Evolutionary conservation across 306 rosid genomes (phyloP).

Genomic region (Sophora flavescens): DNA sequence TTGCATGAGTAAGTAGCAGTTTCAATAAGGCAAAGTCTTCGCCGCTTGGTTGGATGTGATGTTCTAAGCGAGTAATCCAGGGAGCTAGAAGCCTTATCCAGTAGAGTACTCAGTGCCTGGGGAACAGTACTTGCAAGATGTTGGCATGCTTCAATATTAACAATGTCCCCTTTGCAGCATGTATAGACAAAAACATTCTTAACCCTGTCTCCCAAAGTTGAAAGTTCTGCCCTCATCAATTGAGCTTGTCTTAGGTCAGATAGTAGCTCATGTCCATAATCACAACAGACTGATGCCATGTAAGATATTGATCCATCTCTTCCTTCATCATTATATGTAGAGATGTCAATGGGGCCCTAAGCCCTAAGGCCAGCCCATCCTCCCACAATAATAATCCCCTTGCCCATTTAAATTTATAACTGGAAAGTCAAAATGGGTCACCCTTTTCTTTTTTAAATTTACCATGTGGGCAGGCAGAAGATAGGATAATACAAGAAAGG

Average conservation of each 20-base stretch:
- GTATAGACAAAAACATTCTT: constrained; percentile 63
- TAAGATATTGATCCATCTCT: constrained; percentile 56
- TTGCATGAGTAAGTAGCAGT: constrained; percentile 46
- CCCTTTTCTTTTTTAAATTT: too few relatives aligned
- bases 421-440: too few relatives aligned
- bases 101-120: constrained; percentile 61
- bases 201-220: constrained; percentile 80
- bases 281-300: constrained; percentile 77
- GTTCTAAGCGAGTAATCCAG: constrained; percentile 74
- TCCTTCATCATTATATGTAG: constrained; percentile 47
- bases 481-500: too few relatives aligned
- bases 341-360: too few relatives aligned
- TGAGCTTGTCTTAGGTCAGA: constrained; percentile 72
- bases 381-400: too few relatives aligned
- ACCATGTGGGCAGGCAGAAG: too few relatives aligned
- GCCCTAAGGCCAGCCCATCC: too few relatives aligned
- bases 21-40: constrained; percentile 58
- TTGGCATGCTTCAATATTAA: constrained; percentile 51
- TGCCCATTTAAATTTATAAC: too few relatives aligned
- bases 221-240: constrained; percentile 67
- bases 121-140: constrained; percentile 59
- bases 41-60: constrained; percentile 61
- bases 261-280: constrained; percentile 71
- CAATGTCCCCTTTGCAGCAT: constrained; percentile 50
- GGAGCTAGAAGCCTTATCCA: constrained; percentile 68